Base-by-base conservation (phyloP, 441 rosid species). In the Corymbia calophylla region DNA sequence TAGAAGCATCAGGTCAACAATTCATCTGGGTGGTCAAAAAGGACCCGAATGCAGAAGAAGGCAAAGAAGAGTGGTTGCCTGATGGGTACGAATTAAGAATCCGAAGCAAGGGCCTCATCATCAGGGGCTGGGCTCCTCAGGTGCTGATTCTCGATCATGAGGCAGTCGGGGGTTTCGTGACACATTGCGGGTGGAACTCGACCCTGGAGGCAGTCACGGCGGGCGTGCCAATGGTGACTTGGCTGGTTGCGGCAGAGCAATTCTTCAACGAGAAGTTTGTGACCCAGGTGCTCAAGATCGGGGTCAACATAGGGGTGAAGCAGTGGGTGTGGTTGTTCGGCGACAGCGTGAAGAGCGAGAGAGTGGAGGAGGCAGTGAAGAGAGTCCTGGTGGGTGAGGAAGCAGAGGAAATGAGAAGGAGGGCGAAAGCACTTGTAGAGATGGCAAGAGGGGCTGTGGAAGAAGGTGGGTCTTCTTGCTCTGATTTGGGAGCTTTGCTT, bases 101-200 rank as follows among this genome's bases (percentile, higher is more conserved):
- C 39, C 12, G 4, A 32, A 84, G 27, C 32, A 68, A 70, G 25
- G 90, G 90, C 54, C 49, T 64, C 29, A 86, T 89, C 53, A 35
- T 89, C 44, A 68, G 90, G n/a, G 90, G 90, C 31, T 89, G 88
- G 90, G 90, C 88, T 13, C 88, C 90, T 49, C 90, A 89, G 86
- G 86, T 89, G 35, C 47, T 27, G 48, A 89, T 89, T 25, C 88
- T 89, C 2, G 53, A 66, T 17, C 90, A 89, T n/a, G 19, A 66
- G 68, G 88, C 90, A 17, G 64, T 89, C 2, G 60, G 88, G 88
- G 88, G 86, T 17, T 89, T 89, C 49, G 56, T 89, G 86, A 86
- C 88, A 3, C 90, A 89, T 64, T 89, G 88, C 25, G 88, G 90
- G 31, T 89, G 90, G 90, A 89, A 89, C 88, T 87, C 88, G 1